Conservation (phyloP, 2,329 filamentous ascomycete species). For the Sporothrix luriei region DNA sequence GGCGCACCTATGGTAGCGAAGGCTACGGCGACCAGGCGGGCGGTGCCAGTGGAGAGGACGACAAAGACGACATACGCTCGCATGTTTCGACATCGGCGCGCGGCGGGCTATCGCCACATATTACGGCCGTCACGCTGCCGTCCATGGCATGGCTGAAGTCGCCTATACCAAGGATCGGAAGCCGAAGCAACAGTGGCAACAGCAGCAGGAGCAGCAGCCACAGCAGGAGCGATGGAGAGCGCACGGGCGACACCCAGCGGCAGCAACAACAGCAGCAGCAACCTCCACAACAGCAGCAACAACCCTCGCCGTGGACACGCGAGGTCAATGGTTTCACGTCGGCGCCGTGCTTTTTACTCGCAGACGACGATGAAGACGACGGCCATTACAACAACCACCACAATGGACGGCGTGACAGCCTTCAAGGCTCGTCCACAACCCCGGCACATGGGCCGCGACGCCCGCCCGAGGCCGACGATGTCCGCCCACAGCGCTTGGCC, state of each 20-base stretch:
- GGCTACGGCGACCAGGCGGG: neutral
- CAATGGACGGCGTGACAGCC: neutral
- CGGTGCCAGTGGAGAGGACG: neutral
- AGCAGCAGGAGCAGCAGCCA: neutral
- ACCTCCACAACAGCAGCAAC: neutral
- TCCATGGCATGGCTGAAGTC: neutral
- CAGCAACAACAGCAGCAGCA: neutral
- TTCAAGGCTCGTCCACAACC: neutral
- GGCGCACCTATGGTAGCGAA: constrained; percentile 34
- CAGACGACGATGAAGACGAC: neutral
- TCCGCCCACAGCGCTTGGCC: neutral
- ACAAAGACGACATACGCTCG: neutral
- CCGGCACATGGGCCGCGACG: neutral
- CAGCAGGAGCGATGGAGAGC: neutral
- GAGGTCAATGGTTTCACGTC: neutral
- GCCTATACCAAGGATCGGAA: neutral
- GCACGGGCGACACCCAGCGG: too few species aligned
- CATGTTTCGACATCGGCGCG: neutral
- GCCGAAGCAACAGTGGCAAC: neutral
- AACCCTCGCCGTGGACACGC: neutral
- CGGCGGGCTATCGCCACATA: constrained; percentile 24
- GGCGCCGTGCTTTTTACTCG: neutral
- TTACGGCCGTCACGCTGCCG: constrained; percentile 3
- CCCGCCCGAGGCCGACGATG: constrained; percentile 11
- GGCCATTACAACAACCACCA: too few species aligned